Conservation (phyloP, 2,329 filamentous ascomycete species). For the Byssothecium circinans region DNA sequence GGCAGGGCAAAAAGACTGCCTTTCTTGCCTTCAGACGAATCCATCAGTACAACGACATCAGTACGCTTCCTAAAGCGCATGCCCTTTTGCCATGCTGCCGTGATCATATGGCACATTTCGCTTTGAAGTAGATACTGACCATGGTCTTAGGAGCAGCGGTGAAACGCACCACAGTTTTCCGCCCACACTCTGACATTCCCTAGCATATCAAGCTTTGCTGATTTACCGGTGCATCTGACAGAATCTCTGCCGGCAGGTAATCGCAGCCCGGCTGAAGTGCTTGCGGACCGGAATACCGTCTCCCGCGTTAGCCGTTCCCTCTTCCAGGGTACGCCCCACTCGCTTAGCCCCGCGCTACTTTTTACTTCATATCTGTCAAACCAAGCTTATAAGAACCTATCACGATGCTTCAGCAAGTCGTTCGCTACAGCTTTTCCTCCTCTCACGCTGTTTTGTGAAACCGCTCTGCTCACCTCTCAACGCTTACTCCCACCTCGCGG, state of each 20-base stretch:
- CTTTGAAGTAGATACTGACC: too few species aligned
- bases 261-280: conserved; percentile 27
- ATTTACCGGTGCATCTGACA: conserved; percentile 9
- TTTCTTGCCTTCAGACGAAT: too few species aligned
- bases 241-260: conserved; percentile 1
- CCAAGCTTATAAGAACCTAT: conserved; percentile 25
- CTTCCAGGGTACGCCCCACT: conserved; percentile 36
- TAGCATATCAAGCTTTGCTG: neutral
- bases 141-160: neutral
- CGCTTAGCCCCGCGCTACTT: conserved; percentile 35
- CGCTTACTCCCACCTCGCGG: conserved; percentile 3
- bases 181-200: neutral
- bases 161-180: neutral
- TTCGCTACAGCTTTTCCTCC: neutral
- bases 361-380: conserved; percentile 24
- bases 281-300: conserved; percentile 38
- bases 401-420: neutral
- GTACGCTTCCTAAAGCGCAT: too few species aligned
- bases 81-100: neutral
- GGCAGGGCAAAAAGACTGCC: too few species aligned
- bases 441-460: neutral
- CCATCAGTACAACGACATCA: too few species aligned
- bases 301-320: conserved; percentile 26
- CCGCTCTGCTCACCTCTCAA: neutral
- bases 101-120: too few species aligned